Conservation (phyloP, 164 flowering plant genomes). For the Warburgia ugandensis region DNA sequence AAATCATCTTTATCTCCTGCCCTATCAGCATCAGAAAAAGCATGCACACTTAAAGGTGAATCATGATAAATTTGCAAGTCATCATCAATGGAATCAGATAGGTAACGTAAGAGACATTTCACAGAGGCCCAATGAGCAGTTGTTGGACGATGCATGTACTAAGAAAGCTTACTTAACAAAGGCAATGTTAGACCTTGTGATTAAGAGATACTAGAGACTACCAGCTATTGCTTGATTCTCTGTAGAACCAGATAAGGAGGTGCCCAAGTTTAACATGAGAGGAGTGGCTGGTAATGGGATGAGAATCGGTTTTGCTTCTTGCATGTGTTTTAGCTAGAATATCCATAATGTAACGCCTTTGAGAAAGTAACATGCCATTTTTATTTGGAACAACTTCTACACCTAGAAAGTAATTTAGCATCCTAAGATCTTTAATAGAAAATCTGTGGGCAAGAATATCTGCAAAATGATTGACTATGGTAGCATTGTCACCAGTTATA, state of each 20-base stretch:
- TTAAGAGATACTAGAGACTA: neutral
- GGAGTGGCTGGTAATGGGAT: too few relatives aligned
- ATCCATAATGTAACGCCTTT: too few relatives aligned
- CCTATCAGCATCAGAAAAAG: slow-evolving; percentile 7
- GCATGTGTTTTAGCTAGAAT: too few relatives aligned
- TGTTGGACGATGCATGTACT: slow-evolving; percentile 12
- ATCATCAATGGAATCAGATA: slow-evolving; percentile 2
- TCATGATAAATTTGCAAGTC: neutral
- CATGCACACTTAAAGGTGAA: neutral
- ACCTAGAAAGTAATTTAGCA: too few relatives aligned
- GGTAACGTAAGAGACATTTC: slow-evolving; percentile 1
- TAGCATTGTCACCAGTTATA: too few relatives aligned
- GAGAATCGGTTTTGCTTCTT: too few relatives aligned
- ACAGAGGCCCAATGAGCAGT: neutral
- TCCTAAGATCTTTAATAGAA: too few relatives aligned
- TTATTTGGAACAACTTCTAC: too few relatives aligned
- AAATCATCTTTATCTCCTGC: too few relatives aligned
- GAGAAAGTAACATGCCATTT: too few relatives aligned
- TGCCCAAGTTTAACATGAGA: neutral
- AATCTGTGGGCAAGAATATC: too few relatives aligned
- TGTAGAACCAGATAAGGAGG: neutral
- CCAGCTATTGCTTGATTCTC: neutral
- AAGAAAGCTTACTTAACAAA: slow-evolving; percentile 2
- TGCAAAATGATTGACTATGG: too few relatives aligned
- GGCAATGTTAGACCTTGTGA: slow-evolving; percentile 4